Evolutionary conservation across 257 asterid species (phyloP), one percentile per base, ranked within the genome.

Genomic region (Solanum etuberosum): DNA sequence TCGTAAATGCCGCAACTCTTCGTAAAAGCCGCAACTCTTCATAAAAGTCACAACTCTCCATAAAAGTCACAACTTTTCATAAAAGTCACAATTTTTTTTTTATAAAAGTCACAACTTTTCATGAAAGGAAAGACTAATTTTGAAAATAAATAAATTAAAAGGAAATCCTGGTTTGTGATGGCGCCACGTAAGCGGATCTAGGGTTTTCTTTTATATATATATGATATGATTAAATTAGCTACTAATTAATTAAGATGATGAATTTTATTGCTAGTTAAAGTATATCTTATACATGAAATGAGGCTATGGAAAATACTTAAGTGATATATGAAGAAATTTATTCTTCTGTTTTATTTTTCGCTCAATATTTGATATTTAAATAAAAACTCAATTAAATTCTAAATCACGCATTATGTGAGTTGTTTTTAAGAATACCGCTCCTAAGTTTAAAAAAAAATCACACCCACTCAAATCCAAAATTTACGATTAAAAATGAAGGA

Each of bases 391-490:
- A 2, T 54, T 21, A 6, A 54, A 18, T 23, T 59, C 4, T 21
- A 23, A 23, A 23, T 23, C 15, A 61, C 0, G 1, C 2, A 0
- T 2, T 59, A 59, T 23, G 2, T 9, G 6, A 0, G 7, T 23
- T 9, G 5, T 6, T 67, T 27, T 29, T 67, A 25, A 13, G 2
- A 27, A 13, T 0, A 68, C 29, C 5, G 3, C 5, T 68, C 1
- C 0, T 11, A 63, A 11, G 9, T 10, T 42, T 42, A 0, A 6
- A 6, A 6, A 6, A 51, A 51, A 16, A 16, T 2, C 0, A 43
- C 20, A 46, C 20, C 13, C n/a, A 18, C 5, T 20, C 2, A n/a
- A 67, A 67, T 27, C 1, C 0, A 15, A 70, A 15, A 7, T 15
- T 27, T 31, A 18, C 2, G 2, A 29, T 15, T 70, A 7, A 31